Base-by-base conservation (phyloP, 352 stramenopile species). In the Thalassiosira hispida region DNA sequence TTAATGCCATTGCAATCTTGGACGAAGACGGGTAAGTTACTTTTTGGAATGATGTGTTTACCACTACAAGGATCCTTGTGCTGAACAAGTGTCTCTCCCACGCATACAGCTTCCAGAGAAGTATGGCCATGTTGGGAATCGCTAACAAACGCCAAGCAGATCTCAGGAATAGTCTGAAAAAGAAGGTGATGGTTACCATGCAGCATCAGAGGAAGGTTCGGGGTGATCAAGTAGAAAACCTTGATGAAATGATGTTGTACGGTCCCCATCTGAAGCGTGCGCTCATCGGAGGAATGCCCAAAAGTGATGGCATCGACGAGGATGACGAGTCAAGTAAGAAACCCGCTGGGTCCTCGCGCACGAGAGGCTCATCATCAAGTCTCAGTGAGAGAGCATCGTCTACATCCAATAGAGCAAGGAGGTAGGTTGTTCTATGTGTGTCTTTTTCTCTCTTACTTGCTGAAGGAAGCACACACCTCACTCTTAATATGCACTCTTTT, bases 1-100 rank as follows among this genome's bases (percentile, higher is more conserved):
- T 90, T 0, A 93, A 92, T 83, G 88, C 91, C 20, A 81, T 91
- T 73, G 84, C 89, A n/a, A 90, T 95, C 65, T 53, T 84, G 20
- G 79, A 87, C 55, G 86, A 94, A 57, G 73, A 91, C 23, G 81
- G 83, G 62, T 74, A 66, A 62, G 77, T 47, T 55, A 5, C 42
- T 42, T 27, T 42, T 38, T 35, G 1, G 20, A 53, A 0, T 33
- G 6, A 5, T 6, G 20, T 60, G 14, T 44, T 44, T 2, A 44
- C 25, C 8, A 72, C 11, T 42, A 5, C 57, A 22, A 47, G 35
- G 20, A 29, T 47, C 25, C 25, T 61, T 49, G n/a, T 47, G 0
- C 63, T 53, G 42, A 64, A 4, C 53, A 25, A 23, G 2, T 33
- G 8, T 56, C 12, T 62, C 33, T 14, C 25, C 38, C 25, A n/a